Evolutionary conservation across 2,329 filamentous ascomycete species (phyloP).

Genomic region (Nectriaceae sp.): DNA sequence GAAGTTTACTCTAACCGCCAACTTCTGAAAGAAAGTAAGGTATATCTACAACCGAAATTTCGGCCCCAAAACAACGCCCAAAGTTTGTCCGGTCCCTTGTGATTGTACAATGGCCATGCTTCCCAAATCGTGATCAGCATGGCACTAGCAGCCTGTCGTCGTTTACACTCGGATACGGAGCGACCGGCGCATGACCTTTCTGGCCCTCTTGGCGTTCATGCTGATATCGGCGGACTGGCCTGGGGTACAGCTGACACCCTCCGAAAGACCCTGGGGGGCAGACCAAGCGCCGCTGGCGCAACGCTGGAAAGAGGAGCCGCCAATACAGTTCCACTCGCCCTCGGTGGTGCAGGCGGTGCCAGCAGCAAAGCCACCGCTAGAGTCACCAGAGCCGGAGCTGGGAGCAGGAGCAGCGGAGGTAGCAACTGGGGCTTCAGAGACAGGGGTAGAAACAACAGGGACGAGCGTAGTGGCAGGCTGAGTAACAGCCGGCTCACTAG

Average conservation of each 20-base stretch:
- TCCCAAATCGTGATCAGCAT: too few relatives aligned
- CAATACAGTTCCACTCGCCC: slow-evolving; percentile 57
- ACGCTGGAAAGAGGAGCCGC: slow-evolving; percentile 53
- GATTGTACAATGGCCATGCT: too few relatives aligned
- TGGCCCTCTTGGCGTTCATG: slow-evolving; percentile 29
- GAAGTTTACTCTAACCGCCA: too few relatives aligned
- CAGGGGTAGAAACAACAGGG: slow-evolving; percentile 16
- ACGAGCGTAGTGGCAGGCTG: slow-evolving; percentile 20
- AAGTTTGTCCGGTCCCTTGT: too few relatives aligned
- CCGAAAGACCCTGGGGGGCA: slow-evolving; percentile 40
- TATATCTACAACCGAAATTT: too few relatives aligned
- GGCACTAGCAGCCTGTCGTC: too few relatives aligned
- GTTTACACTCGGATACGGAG: slow-evolving; percentile 16
- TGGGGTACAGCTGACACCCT: slow-evolving; percentile 45
- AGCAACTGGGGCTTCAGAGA: slow-evolving; percentile 19
- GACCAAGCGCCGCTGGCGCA: slow-evolving; percentile 57
- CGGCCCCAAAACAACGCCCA: too few relatives aligned
- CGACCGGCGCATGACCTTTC: slow-evolving; percentile 29
- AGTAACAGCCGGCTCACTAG: slow-evolving; percentile 6
- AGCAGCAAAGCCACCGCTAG: slow-evolving; percentile 33
- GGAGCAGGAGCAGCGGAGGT: slow-evolving; percentile 10
- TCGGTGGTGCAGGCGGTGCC: slow-evolving; percentile 50
- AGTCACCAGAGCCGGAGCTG: slow-evolving; percentile 14
- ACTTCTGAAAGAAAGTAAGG: too few relatives aligned
- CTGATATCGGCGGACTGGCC: slow-evolving; percentile 44